phyloP scores from a whole-genome alignment of 768 basidiomycete genomes.

The Pleurotus ostreatus region DNA sequence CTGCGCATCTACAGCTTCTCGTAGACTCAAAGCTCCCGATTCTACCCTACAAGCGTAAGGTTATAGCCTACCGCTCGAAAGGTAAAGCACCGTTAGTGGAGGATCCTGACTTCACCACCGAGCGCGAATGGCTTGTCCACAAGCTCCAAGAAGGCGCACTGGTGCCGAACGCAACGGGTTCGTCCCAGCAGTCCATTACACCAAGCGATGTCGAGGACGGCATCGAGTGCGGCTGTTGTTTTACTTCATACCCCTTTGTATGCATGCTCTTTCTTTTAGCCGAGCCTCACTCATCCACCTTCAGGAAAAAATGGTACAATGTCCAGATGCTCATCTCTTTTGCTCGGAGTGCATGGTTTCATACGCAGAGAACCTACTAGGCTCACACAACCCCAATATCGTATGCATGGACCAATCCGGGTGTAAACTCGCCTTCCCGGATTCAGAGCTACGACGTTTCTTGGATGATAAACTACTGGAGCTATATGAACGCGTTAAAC shows the following conservation, averaged over 20 bases:
- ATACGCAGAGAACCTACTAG: conserved; percentile 67
- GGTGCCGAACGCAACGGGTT: conserved; percentile 21
- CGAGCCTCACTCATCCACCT: neutral
- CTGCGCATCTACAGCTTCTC: conserved; percentile 51
- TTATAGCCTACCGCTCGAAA: conserved; percentile 27
- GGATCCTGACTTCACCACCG: conserved; percentile 44
- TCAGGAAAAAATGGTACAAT: conserved; percentile 84
- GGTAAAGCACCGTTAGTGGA: conserved; percentile 36
- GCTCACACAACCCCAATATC: conserved; percentile 56
- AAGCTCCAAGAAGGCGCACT: conserved; percentile 31
- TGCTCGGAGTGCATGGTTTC: conserved; percentile 67
- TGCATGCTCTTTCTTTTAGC: neutral
- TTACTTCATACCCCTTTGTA: conserved; percentile 24
- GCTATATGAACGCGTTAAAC: conserved; percentile 71
- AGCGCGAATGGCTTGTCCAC: conserved; percentile 43
- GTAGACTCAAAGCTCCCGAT: conserved; percentile 27
- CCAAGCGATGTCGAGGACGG: conserved; percentile 49
- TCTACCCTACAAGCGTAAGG: conserved; percentile 34
- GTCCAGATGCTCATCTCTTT: conserved; percentile 86
- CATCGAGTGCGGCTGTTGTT: conserved; percentile 90
- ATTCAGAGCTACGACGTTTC: conserved; percentile 64
- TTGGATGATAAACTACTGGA: conserved; percentile 62
- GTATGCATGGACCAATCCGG: conserved; percentile 82
- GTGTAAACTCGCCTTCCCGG: conserved; percentile 64
- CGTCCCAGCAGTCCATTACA: conserved; percentile 28